These are phyloP conservation scores for Leccinum broughii DNA, from an alignment of 768 basidiomycete species.

Conservation along the genomic window DNA sequence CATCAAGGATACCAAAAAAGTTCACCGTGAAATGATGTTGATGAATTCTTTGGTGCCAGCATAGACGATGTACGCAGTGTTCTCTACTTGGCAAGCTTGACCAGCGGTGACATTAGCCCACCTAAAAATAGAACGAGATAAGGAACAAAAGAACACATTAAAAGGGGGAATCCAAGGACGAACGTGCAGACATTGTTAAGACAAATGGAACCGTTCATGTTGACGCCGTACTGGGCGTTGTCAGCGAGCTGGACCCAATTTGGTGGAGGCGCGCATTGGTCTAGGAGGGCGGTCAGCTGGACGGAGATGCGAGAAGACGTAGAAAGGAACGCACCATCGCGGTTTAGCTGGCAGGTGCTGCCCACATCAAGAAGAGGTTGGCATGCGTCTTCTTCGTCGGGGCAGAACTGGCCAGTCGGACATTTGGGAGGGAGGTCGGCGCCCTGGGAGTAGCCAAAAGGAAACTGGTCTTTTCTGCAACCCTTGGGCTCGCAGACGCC, in stretches of 20 bases:
- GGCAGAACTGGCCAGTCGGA: constrained; percentile 67
- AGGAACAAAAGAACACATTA: neutral
- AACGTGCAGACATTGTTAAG: constrained; percentile 84
- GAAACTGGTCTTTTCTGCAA: constrained; percentile 76
- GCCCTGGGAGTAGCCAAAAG: constrained; percentile 60
- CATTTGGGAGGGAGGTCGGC: constrained; percentile 61
- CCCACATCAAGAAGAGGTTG: constrained; percentile 57
- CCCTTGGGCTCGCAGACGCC: constrained; percentile 60
- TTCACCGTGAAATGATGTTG: constrained; percentile 78
- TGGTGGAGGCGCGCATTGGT: constrained; percentile 72
- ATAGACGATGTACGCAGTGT: constrained; percentile 77
- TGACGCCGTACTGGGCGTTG: constrained; percentile 66
- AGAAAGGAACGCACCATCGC: constrained; percentile 60
- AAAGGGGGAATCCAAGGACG: constrained; percentile 24
- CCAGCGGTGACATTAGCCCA: constrained; percentile 77
- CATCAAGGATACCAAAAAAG: neutral
- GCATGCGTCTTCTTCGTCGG: constrained; percentile 78
- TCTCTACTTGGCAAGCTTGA: constrained; percentile 67
- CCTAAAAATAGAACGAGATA: constrained; percentile 39
- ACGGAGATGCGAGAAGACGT: neutral
- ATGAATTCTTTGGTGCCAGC: constrained; percentile 57
- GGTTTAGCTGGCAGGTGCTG: constrained; percentile 79
- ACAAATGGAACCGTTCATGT: constrained; percentile 83
- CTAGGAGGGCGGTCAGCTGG: constrained; percentile 38
- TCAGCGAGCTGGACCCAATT: constrained; percentile 67